Evolutionary conservation across 2,329 filamentous ascomycete species (phyloP).

Genomic region (Paradendryphiella salina): DNA sequence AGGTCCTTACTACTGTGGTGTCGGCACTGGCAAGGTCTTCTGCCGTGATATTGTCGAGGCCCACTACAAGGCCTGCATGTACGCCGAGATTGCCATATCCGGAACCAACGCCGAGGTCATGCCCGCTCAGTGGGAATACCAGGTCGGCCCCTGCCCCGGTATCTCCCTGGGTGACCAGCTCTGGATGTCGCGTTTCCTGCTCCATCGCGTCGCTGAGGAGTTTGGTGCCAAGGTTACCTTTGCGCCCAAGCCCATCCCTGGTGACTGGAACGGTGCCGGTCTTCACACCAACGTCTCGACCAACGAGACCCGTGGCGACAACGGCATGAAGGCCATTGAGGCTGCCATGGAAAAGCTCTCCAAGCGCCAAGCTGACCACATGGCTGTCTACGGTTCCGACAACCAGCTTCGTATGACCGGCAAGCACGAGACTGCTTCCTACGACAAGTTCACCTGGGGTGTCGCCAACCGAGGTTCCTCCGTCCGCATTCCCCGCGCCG

Average conservation of each 20-base stretch:
- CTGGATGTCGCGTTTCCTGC: slow-evolving; percentile 88
- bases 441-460: slow-evolving; percentile 91
- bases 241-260: slow-evolving; percentile 91
- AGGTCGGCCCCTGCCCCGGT: slow-evolving; percentile 86
- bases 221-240: slow-evolving; percentile 96
- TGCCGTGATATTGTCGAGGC: slow-evolving; percentile 97
- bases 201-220: slow-evolving; percentile 90
- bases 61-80: slow-evolving; percentile 89
- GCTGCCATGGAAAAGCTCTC: slow-evolving; percentile 64
- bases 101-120: slow-evolving; percentile 99
- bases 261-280: slow-evolving; percentile 96
- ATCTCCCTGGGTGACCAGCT: slow-evolving; percentile 94
- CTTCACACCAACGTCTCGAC: slow-evolving; percentile 95
- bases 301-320: slow-evolving; percentile 82
- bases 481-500: slow-evolving; percentile 87
- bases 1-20: slow-evolving; percentile 97
- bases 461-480: slow-evolving; percentile 94
- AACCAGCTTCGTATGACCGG: slow-evolving; percentile 95
- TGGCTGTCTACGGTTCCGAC: slow-evolving; percentile 91
- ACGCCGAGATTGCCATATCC: slow-evolving; percentile 88
- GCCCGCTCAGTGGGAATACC: slow-evolving; percentile 98
- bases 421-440: slow-evolving; percentile 88
- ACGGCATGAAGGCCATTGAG: slow-evolving; percentile 95
- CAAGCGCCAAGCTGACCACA: slow-evolving; percentile 60
- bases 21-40: slow-evolving; percentile 94